Conservation (phyloP, 75 land plant genomes). For the Ceratopteris richardii region DNA sequence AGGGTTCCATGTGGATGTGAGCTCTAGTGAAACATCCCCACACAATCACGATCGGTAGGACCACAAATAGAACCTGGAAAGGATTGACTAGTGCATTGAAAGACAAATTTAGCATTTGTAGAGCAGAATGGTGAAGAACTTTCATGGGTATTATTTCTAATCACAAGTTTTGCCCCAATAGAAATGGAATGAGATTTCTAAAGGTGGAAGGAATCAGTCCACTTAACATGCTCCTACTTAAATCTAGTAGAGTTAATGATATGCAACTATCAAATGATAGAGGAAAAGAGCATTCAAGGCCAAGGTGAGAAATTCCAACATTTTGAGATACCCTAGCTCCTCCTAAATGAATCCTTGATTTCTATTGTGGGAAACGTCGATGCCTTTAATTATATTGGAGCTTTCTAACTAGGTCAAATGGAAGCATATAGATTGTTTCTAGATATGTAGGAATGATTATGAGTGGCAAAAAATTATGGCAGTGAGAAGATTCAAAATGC, state of each 20-base stretch:
- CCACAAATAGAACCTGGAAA: slow-evolving; percentile 9
- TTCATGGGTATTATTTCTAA: slow-evolving; percentile 11
- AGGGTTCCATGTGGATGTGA: no score
- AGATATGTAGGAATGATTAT: no score
- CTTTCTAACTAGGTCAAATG: slow-evolving; percentile 30
- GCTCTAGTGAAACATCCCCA: no score
- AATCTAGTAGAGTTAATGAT: slow-evolving; percentile 43
- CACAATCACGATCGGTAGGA: no score
- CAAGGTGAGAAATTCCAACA: slow-evolving; percentile 31
- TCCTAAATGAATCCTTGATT: slow-evolving; percentile 40
- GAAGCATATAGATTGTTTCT: slow-evolving; percentile 37
- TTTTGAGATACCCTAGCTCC: slow-evolving; percentile 27
- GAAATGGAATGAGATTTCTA: slow-evolving; percentile 16
- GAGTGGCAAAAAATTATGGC: no score
- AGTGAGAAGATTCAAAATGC: no score
- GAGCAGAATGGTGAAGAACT: slow-evolving; percentile 9
- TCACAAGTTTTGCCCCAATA: slow-evolving; percentile 9
- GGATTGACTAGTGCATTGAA: slow-evolving; percentile 43
- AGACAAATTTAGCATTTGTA: slow-evolving; percentile 49
- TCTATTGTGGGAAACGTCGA: slow-evolving; percentile 53
- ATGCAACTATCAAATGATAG: slow-evolving; percentile 33
- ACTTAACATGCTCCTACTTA: slow-evolving; percentile 49
- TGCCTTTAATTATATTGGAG: slow-evolving; percentile 42
- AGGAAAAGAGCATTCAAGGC: slow-evolving; percentile 39
- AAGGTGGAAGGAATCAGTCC: slow-evolving; percentile 52